These are phyloP conservation scores for Podospora comata DNA, from an alignment of 495 filamentous ascomycete species.

Conservation along the genomic window DNA sequence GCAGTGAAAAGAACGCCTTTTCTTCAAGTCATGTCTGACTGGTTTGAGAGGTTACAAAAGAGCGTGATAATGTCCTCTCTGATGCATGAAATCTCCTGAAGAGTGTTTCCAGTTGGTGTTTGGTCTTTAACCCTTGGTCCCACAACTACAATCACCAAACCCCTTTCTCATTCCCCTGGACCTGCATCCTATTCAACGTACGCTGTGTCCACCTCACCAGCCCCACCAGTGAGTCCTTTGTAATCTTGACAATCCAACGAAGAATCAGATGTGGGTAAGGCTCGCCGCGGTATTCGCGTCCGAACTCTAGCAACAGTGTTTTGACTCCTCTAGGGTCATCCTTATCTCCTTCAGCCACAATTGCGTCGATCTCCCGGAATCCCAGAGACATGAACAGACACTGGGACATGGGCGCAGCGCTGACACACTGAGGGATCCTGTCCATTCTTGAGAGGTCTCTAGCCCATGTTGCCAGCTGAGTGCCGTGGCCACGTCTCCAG, in stretches of 20 bases:
- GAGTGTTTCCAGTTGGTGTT: no score
- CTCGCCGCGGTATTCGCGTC: neutral
- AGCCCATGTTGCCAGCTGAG: constrained; percentile 10
- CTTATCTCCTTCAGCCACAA: neutral
- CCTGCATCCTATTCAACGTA: neutral
- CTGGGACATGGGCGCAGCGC: constrained; percentile 13
- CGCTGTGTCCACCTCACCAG: neutral
- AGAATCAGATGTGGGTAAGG: neutral
- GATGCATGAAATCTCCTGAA: no score
- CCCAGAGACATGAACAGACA: constrained; percentile 13
- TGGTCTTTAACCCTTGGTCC: no score
- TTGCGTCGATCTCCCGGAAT: neutral
- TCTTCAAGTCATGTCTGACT: no score
- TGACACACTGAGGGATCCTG: constrained; percentile 11
- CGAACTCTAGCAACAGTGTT: neutral
- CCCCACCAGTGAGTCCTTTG: neutral
- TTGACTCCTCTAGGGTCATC: neutral
- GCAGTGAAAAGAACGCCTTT: no score
- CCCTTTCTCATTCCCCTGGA: neutral
- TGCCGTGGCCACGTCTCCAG: constrained; percentile 16
- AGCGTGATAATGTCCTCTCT: no score
- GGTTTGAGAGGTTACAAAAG: no score
- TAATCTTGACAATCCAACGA: neutral
- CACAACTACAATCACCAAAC: no score
- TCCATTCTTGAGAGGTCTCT: constrained; percentile 10